These are phyloP conservation scores for Kluyveromyces wickerhamii DNA, from an alignment of 805 yeast species.

Conservation along the genomic window DNA sequence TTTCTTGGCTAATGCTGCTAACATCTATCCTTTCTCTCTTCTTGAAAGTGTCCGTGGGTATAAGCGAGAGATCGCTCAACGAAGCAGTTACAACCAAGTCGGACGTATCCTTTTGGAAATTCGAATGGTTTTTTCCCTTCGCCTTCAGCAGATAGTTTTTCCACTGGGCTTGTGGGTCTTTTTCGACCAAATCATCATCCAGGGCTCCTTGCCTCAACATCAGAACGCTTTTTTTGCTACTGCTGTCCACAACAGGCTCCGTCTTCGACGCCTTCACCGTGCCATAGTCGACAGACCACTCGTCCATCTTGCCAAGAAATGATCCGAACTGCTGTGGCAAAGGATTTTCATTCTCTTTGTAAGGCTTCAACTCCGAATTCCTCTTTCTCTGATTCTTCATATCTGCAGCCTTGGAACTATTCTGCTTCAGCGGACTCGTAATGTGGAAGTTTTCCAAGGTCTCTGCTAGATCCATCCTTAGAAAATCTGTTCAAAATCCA, in stretches of 20 bases:
- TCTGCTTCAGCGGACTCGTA: slow-evolving; percentile 12
- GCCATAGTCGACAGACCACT: slow-evolving; percentile 21
- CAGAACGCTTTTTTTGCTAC: not conserved
- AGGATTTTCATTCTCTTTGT: slow-evolving; percentile 3
- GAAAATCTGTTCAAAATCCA: no score
- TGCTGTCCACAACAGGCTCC: slow-evolving; percentile 6
- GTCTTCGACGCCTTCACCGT: slow-evolving; percentile 17
- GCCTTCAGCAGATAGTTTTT: slow-evolving; percentile 15
- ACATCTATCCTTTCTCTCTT: slow-evolving; percentile 8
- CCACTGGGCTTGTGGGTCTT: slow-evolving; percentile 20
- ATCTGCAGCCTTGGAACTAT: not conserved
- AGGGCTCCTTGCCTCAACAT: not conserved
- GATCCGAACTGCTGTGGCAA: slow-evolving; percentile 5
- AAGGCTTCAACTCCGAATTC: not conserved
- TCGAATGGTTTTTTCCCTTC: slow-evolving; percentile 1
- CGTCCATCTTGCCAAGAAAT: slow-evolving; percentile 13
- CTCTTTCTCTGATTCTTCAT: not conserved
- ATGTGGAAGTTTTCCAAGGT: slow-evolving; percentile 20
- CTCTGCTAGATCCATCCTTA: slow-evolving; percentile 14
- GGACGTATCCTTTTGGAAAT: slow-evolving; percentile 6
- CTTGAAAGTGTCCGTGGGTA: slow-evolving; percentile 24
- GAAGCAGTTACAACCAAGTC: slow-evolving; percentile 22
- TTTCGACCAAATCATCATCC: not conserved
- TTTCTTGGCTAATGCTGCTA: slow-evolving; percentile 13
- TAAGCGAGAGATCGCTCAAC: slow-evolving; percentile 21